Percentiles rank a stretch among this genome's conserved stretches.
These are phyloP conservation scores for Apiotrichum siamense DNA, from an alignment of 1,284 basidiomycete genomes.

Conservation along the genomic window DNA sequence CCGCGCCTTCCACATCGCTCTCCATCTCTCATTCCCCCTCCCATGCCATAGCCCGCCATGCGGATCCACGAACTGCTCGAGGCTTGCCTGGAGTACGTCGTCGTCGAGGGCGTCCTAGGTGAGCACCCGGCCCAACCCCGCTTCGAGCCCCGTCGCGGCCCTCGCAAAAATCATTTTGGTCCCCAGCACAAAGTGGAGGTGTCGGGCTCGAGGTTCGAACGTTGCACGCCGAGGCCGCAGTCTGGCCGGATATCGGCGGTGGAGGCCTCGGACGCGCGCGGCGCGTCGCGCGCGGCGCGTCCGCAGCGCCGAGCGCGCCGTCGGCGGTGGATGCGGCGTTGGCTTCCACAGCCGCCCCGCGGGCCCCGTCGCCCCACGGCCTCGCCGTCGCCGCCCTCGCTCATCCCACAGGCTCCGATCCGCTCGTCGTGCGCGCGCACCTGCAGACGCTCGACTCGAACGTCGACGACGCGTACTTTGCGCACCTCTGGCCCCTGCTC, in stretches of 20 bases:
- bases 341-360: no score
- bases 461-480: slow-evolving; percentile 36
- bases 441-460: slow-evolving; percentile 25
- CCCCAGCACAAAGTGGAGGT: no score
- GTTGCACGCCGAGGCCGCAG: not conserved
- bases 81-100: slow-evolving; percentile 37
- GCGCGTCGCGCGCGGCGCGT: slow-evolving; percentile 3
- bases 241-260: no score
- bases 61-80: slow-evolving; percentile 43
- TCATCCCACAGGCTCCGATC: slow-evolving; percentile 28
- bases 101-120: slow-evolving; percentile 41
- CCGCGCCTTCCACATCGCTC: no score
- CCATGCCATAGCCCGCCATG: slow-evolving; percentile 17
- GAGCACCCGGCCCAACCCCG: slow-evolving; percentile 13
- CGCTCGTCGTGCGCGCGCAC: slow-evolving; percentile 18
- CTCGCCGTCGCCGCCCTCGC: not conserved
- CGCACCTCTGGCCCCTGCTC: slow-evolving; percentile 32
- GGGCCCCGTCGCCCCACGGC: no score
- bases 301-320: not conserved
- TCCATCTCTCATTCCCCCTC: not conserved
- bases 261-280: no score
- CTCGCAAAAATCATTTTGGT: not conserved
- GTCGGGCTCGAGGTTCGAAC: slow-evolving; percentile 16
- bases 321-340: not conserved
- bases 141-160: not conserved